Conservation (phyloP, 2,329 filamentous ascomycete species). For the Coniochaeta sp. region DNA sequence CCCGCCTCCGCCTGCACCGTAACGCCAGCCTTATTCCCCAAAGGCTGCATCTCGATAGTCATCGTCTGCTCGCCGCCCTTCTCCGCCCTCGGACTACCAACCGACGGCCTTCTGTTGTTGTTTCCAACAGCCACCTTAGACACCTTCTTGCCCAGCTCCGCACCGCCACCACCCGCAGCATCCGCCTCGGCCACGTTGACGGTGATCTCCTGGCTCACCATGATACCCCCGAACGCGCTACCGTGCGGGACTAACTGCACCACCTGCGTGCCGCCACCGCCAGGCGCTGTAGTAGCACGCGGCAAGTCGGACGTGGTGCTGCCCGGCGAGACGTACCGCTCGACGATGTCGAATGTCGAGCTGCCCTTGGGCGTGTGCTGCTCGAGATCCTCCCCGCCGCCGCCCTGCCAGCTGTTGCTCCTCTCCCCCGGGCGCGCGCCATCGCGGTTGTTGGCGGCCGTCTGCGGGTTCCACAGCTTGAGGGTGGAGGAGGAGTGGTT, state of each 20-base stretch:
- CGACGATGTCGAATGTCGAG: constrained; percentile 1
- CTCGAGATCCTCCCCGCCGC: constrained; percentile 6
- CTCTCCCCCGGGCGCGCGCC: constrained; percentile 8
- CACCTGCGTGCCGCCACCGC: no score
- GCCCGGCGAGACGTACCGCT: constrained; percentile 1
- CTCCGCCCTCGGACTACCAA: neutral
- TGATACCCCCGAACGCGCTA: constrained; percentile 45
- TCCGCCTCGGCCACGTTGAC: constrained; percentile 35
- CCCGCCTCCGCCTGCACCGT: constrained; percentile 27
- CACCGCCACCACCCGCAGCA: constrained; percentile 16
- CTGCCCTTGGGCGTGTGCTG: constrained; percentile 1
- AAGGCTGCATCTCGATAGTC: constrained; percentile 3
- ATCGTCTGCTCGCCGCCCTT: neutral
- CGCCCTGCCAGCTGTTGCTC: constrained; percentile 6
- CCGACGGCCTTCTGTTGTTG: neutral
- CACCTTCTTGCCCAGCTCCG: constrained; percentile 14
- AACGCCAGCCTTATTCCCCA: constrained; percentile 17
- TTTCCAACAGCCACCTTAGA: constrained; percentile 1
- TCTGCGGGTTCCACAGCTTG: constrained; percentile 22
- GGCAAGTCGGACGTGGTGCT: neutral
- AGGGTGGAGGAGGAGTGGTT: constrained; percentile 24
- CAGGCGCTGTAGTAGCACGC: no score
- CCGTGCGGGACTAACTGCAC: no score
- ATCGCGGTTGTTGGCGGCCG: constrained; percentile 8
- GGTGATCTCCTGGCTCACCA: constrained; percentile 55